A percentile compares a stretch with the other conserved stretches of the same genome.
Evolutionary conservation across 192 early-diverging fungal genomes (phyloP).

Genomic region (Diversispora epigaea): DNA sequence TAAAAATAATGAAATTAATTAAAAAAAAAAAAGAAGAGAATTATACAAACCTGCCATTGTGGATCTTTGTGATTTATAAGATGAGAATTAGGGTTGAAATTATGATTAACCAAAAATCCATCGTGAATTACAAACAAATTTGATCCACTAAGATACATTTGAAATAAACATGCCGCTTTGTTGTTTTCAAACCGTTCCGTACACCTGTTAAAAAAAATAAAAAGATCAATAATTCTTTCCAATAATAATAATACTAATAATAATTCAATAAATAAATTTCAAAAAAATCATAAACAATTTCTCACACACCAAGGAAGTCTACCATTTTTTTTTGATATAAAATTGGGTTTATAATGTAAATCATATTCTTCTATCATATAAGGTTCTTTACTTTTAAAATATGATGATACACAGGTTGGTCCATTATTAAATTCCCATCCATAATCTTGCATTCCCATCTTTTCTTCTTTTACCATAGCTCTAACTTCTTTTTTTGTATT

Average conservation of each 20-base stretch:
- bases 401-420: constrained; percentile 48
- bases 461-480: neutral
- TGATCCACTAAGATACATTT: constrained; percentile 50
- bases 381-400: constrained; percentile 41
- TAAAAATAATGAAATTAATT: neutral
- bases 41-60: constrained; percentile 23
- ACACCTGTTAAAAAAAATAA: constrained; percentile 42
- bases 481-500: neutral
- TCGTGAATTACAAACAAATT: constrained; percentile 59
- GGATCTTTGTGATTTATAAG: neutral
- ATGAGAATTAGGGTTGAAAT: constrained; percentile 9
- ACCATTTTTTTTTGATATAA: constrained; percentile 48
- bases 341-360: constrained; percentile 57
- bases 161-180: constrained; percentile 53
- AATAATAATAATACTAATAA: neutral
- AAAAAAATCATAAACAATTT: neutral
- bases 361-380: constrained; percentile 56
- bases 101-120: constrained; percentile 38
- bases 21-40: constrained; percentile 16
- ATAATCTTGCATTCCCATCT: constrained; percentile 40
- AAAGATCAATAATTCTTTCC: neutral
- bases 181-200: constrained; percentile 59
- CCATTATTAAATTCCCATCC: constrained; percentile 55
- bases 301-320: constrained; percentile 42
- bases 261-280: neutral